Conservation (phyloP, 306 rosid genomes). For the Trifolium subterraneum region DNA sequence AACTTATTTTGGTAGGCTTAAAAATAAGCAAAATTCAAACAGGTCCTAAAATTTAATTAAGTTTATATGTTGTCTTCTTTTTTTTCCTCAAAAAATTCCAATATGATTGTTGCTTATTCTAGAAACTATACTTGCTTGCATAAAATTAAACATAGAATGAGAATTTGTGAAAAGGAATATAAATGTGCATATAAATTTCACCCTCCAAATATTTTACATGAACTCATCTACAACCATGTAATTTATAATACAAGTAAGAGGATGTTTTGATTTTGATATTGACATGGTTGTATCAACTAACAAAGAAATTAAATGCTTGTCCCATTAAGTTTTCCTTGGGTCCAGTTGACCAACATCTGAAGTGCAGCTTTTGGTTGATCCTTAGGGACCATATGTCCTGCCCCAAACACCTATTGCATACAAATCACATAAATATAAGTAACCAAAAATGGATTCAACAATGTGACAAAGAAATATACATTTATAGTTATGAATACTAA, state of each 20-base stretch:
- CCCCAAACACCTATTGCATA: slow-evolving; percentile 56
- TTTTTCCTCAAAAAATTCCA: no score
- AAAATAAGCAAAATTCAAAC: no score
- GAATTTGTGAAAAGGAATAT: not conserved
- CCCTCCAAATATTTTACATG: not conserved
- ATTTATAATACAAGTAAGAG: slow-evolving; percentile 8
- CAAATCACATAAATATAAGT: not conserved
- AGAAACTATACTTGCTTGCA: no score
- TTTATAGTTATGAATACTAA: not conserved
- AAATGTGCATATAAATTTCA: not conserved
- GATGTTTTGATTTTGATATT: not conserved
- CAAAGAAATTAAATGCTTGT: slow-evolving; percentile 33
- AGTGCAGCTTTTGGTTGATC: slow-evolving; percentile 93
- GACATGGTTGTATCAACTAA: slow-evolving; percentile 32
- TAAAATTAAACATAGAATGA: not conserved
- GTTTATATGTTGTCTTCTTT: no score
- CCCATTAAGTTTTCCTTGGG: slow-evolving; percentile 52
- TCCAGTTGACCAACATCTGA: slow-evolving; percentile 74
- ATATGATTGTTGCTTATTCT: no score
- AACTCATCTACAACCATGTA: slow-evolving; percentile 5
- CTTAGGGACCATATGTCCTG: slow-evolving; percentile 97
- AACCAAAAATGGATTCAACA: slow-evolving; percentile 4
- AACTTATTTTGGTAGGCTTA: no score
- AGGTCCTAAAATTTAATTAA: no score
- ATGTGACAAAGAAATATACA: not conserved